Percentiles rank a stretch among this genome's conserved stretches.
Conservation (phyloP, 179 eudicot species). For the Actinidia polygama region DNA sequence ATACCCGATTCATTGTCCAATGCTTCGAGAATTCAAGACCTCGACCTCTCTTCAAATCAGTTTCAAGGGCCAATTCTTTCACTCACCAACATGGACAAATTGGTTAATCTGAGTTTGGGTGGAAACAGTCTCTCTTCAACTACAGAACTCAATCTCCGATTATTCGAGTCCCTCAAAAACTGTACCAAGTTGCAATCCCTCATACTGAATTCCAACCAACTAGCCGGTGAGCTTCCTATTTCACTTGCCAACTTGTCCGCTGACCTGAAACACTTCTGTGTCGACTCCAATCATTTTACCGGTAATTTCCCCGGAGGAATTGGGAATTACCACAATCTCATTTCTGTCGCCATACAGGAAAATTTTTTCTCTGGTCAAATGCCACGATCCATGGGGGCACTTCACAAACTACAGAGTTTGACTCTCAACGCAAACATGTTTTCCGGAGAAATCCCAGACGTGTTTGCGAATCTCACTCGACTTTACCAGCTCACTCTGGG, state of each 20-base stretch:
- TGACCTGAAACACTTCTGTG: neutral
- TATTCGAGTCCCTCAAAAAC: slow-evolving; percentile 9
- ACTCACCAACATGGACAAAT: too few relatives aligned
- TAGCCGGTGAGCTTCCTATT: slow-evolving; percentile 1
- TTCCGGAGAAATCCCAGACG: slow-evolving; percentile 6
- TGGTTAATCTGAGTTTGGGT: neutral
- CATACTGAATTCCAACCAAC: neutral
- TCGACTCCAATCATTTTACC: neutral
- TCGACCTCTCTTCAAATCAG: neutral
- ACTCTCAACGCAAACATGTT: neutral
- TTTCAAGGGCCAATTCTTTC: neutral
- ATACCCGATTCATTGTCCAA: slow-evolving; percentile 1
- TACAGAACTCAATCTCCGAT: neutral
- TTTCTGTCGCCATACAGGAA: neutral
- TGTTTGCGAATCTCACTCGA: neutral
- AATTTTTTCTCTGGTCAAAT: neutral
- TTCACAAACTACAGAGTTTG: neutral
- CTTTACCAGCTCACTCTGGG: neutral
- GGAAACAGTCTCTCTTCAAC: slow-evolving; percentile 8
- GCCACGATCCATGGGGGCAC: neutral
- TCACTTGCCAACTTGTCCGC: neutral
- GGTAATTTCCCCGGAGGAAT: neutral
- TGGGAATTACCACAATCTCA: neutral
- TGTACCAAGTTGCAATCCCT: neutral
- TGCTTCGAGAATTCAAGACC: neutral